Evolutionary conservation across 345 rosid species (phyloP), one percentile per base, ranked within the genome.

Genomic region (Murraya koenigii): DNA sequence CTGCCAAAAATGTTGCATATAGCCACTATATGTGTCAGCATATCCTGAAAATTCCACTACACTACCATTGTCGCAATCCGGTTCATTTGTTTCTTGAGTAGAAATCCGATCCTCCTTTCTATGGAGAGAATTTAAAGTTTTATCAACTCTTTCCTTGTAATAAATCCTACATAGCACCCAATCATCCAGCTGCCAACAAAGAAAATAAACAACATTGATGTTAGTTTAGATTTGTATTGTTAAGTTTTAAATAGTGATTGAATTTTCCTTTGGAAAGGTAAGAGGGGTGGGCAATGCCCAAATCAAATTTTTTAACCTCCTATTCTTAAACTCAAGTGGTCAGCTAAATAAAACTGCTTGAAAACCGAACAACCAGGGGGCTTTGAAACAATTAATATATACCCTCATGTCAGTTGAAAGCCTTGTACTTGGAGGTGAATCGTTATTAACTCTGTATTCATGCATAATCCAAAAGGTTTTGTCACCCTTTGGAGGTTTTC

Each of bases 391-490:
- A 52, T 17, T 52, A 15, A 52, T 19, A 52, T 15, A 10, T 59
- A 61, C 35, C 19, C 65, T 61, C 65, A 61, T 61, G 65, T 26
- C 35, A 25, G 30, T 61, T 61, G 33, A 52, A 52, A 52, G 56
- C 56, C 56, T 10, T 4, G 19, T 64, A 6, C 39, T 64, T 7
- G 68, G 68, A 32, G 68, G 38, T 15, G 59, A 4, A 47, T 17
- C 22, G 60, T n/a, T 14, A 30, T 25, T 10, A 55, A 55, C 30
- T 71, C 60, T 32, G n/a, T 54, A 71, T 22, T 32, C 75, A 54
- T 55, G 75, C 75, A 71, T 71, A 10, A 71, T n/a, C 75, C 75
- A 71, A 54, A 20, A 19, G 17, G 75, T 71, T 26, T 71, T 71
- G 2, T 33, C 20, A 9, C 63, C 47, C 2, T 32, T 55, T 0